A percentile compares a stretch with the other conserved stretches of the same genome.
phyloP scores from a whole-genome alignment of 2,329 filamentous ascomycete species.

The Colletotrichum sp. region DNA sequence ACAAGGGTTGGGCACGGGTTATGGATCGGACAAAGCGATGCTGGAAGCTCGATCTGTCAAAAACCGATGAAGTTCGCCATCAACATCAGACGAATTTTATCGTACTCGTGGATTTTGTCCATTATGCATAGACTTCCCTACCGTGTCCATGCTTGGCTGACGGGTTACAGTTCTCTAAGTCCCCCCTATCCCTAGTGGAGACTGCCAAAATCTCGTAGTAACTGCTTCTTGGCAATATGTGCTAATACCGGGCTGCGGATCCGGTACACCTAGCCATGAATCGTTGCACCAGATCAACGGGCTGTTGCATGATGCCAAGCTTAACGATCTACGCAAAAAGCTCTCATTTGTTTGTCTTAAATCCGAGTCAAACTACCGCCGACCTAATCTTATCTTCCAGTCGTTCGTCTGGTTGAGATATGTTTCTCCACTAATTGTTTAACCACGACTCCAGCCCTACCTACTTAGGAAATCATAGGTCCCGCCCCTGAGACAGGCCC shows the following conservation, averaged over 20 bases:
- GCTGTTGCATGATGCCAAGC: not conserved
- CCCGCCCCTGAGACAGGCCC: not conserved
- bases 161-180: slow-evolving; percentile 22
- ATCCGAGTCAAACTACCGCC: not conserved
- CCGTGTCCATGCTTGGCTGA: not conserved
- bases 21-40: not conserved
- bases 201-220: slow-evolving; percentile 20
- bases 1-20: not conserved
- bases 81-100: not conserved
- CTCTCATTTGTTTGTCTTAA: not conserved
- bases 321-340: not conserved
- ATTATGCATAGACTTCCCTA: not conserved
- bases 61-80: not conserved
- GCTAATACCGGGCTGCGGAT: not conserved
- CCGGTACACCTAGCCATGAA: not conserved
- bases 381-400: not conserved
- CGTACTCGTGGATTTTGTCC: not conserved
- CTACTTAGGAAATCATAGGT: not conserved
- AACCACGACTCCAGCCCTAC: not conserved
- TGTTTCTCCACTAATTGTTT: not conserved
- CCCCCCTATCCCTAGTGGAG: not conserved
- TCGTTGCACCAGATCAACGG: not conserved
- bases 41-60: not conserved
- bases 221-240: not conserved
- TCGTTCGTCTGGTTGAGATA: not conserved